Base-by-base conservation (phyloP, 495 filamentous ascomycete species). In the Thermothielavioides terrestris region DNA sequence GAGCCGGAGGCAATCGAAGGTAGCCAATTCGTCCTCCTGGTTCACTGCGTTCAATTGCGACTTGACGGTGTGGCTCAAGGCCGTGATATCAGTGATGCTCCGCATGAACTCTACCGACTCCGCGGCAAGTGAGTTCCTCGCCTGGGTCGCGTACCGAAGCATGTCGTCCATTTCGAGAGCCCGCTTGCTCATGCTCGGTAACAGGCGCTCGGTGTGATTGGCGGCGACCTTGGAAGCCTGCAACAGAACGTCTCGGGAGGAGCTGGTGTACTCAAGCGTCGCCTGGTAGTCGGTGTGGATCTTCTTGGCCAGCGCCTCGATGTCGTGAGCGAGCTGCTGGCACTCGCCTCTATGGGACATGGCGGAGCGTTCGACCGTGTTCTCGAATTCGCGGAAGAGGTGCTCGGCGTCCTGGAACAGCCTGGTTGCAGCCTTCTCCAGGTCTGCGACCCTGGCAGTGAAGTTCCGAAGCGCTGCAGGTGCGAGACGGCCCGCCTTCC, bases 191-290 rank as follows among this genome's bases (percentile, higher is more conserved):
- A 97, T 74, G 25, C 79, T 88, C 4, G 92, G 92, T n/a, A 99
- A 69, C 39, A 91, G 80, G 49, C 89, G 85, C 51, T 85, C 83
- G 0, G 89, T 96, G 61, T 95, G 89, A 26, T 81, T 79, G 11
- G 88, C 77, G 4, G 92, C 92, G 56, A 88, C 85, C 63, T 89
- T 89, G 25, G 89, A 94, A 12, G 83, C 84, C 58, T 89, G 87
- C 7, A 80, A 76, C 32, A 91, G 78, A 35, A 89, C 71, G 28
- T 87, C 84, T 53, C 87, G 88, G 34, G 77, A 67, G 49, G 78
- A 83, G 63, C 76, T 79, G 1, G 81, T 72, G 40, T 89, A 79
- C 6, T 76, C 76, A 15, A 87, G 68, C 4, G 89, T 80, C 61
- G 86, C 83, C 55, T 94, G 84, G 60, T 85, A 87, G 62, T 97